Percentiles rank a stretch among this genome's conserved stretches.
Evolutionary conservation across 1,284 basidiomycete genomes (phyloP).

Genomic region (Apiotrichum sp.): DNA sequence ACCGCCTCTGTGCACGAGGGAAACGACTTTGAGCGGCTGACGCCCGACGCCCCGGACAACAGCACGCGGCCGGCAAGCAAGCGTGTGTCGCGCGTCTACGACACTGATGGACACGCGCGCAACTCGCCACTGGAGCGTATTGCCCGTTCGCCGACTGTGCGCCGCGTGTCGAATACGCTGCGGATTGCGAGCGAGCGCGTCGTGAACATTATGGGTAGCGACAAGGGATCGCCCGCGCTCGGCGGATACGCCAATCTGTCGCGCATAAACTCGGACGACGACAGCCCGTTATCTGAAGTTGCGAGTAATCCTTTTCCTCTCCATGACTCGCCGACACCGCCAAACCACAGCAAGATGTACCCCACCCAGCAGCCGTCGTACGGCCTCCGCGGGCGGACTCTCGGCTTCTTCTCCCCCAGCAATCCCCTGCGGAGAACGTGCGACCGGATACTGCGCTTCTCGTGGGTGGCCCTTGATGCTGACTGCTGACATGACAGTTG

Average conservation of each 20-base stretch:
- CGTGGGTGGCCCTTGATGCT: conserved; percentile 49
- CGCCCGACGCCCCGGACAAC: background rate
- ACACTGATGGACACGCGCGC: conserved; percentile 20
- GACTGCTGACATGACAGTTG: conserved; percentile 51
- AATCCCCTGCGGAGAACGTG: conserved; percentile 60
- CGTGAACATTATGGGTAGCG: conserved; percentile 55
- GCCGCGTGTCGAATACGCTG: conserved; percentile 31
- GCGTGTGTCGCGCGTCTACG: conserved; percentile 16
- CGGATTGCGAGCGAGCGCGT: conserved; percentile 61
- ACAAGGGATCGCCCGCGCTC: conserved; percentile 36
- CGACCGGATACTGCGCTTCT: conserved; percentile 62
- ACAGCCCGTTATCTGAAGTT: background rate
- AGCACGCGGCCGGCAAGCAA: conserved; percentile 3
- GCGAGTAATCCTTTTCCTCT: conserved; percentile 1
- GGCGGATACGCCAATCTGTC: conserved; percentile 38
- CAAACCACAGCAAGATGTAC: conserved; percentile 1
- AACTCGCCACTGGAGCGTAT: conserved; percentile 12
- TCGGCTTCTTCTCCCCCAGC: conserved; percentile 68
- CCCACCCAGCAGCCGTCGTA: conserved; percentile 17
- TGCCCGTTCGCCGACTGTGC: conserved; percentile 30
- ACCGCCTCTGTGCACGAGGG: background rate
- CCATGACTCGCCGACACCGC: conserved; percentile 1
- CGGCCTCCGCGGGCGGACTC: conserved; percentile 67
- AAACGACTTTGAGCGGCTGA: conserved; percentile 9
- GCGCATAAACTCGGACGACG: conserved; percentile 23